Evolutionary conservation across 1,284 basidiomycete genomes (phyloP), one percentile per base, ranked within the genome.

Genomic region (Trichosporon faecale): DNA sequence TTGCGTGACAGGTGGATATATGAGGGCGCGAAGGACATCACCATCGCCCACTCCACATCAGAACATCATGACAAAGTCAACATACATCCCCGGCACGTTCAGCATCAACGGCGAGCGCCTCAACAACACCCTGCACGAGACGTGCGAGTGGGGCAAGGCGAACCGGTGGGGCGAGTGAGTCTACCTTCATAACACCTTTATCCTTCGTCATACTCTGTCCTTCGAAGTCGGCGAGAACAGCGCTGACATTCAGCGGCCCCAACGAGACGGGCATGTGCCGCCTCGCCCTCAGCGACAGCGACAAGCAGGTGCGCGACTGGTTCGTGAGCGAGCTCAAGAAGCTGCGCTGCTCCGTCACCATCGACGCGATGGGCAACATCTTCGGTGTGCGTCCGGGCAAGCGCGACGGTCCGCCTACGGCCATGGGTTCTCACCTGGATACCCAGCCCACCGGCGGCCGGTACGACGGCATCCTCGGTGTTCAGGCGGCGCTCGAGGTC

Each of bases 351-450:
- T 52, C 52, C 4, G 77, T 81, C 29, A 74, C 72, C 9, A 69
- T 77, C 46, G 76, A 78, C 67, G 44, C 66, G 29, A 80, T 81
- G 76, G 80, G 80, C 40, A 82, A 81, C 76, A 79, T 81, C 70
- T 82, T 80, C 63, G 75, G 74, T 37, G 70, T 78, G 37, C 74
- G 74, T 0, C 66, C 70, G 0, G 79, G 79, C 29, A 71, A 68
- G 64, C 67, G 70, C 33, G 64, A 69, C 12, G 69, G 69, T 8
- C 40, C 72, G 14, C 78, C 78, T 7, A 76, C 75, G 18, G 77
- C 76, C 0, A 77, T 79, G 72, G 78, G 76, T 14, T 75, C 73
- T 16, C 78, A 79, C 67, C 75, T 79, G 35, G 78, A 79, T 71
- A 78, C 78, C 2, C 77, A 79, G 71, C 78, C 77, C 9, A 73